phyloP scores from a whole-genome alignment of 2,329 filamentous ascomycete species.

The Nothomitra cinnamomea region DNA sequence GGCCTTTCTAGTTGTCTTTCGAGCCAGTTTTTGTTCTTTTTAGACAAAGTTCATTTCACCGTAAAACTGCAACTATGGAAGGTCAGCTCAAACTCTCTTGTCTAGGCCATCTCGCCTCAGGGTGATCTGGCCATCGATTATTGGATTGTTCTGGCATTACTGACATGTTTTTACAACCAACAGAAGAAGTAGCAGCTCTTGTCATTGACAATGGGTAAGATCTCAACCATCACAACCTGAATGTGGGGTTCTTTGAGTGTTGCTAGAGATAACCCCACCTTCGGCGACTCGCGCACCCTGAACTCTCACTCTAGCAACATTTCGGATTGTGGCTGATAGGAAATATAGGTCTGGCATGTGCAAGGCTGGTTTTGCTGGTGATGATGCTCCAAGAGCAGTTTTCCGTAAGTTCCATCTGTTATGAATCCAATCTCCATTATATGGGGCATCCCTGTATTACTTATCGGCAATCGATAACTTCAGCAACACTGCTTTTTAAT shows the following conservation, averaged over 20 bases:
- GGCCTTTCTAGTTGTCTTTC: conserved; percentile 2
- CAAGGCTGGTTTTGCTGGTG: conserved; percentile 99
- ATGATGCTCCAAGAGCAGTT: conserved; percentile 98
- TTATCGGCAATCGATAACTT: conserved; percentile 3
- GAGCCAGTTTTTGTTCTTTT: conserved; percentile 3
- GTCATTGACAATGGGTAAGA: conserved; percentile 99
- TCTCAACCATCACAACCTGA: conserved; percentile 15
- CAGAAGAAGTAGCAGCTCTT: conserved; percentile 99
- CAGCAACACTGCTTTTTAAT: background rate
- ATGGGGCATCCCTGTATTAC: background rate
- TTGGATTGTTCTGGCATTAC: background rate
- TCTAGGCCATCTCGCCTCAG: conserved; percentile 4
- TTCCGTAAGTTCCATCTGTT: conserved; percentile 69
- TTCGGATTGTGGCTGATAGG: background rate
- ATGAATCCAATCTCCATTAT: conserved; percentile 6
- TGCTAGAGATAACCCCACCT: conserved; percentile 15
- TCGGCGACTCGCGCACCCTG: conserved; percentile 6
- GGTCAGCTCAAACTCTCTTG: conserved; percentile 17
- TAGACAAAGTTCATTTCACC: conserved; percentile 2
- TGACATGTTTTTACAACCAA: conserved; percentile 18
- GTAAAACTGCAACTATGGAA: conserved; percentile 20
- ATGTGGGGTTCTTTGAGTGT: background rate
- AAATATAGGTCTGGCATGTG: conserved; percentile 92
- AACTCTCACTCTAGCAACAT: background rate
- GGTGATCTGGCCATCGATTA: background rate